Evolutionary conservation across 768 basidiomycete species (phyloP).

Genomic region (Mycena filopes): DNA sequence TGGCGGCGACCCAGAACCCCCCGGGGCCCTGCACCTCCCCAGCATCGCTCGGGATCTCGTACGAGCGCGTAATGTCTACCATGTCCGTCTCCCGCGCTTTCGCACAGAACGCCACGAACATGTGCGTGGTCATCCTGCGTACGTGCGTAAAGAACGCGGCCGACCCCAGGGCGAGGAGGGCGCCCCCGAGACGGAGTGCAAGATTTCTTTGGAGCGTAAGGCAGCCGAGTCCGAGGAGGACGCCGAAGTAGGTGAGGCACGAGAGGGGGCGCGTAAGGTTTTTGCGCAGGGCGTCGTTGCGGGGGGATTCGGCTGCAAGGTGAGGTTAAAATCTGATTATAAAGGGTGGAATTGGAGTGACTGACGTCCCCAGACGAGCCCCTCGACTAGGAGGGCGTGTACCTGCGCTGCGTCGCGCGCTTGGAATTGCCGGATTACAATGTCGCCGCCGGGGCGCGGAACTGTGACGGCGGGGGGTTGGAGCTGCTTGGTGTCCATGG

Average conservation of each 20-base stretch:
- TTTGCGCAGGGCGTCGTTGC: constrained; percentile 3
- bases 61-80: constrained; percentile 25
- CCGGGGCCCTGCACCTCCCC: constrained; percentile 21
- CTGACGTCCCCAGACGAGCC: constrained; percentile 24
- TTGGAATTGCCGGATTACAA: constrained; percentile 17
- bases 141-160: neutral
- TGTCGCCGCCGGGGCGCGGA: neutral
- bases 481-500: no score
- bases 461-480: no score
- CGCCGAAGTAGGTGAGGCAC: constrained; percentile 1
- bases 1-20: constrained; percentile 40
- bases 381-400: constrained; percentile 17
- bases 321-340: no score
- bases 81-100: constrained; percentile 17
- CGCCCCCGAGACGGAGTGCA: neutral
- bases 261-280: constrained; percentile 2
- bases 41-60: constrained; percentile 22
- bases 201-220: neutral
- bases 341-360: neutral
- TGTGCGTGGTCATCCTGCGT: neutral
- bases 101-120: constrained; percentile 12
- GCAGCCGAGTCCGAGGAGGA: neutral
- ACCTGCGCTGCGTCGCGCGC: constrained; percentile 15
- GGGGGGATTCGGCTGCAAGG: constrained; percentile 20
- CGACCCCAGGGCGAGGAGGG: neutral